phyloP scores from a whole-genome alignment of 2,329 filamentous ascomycete species.

The Pseudogymnoascus sp. region DNA sequence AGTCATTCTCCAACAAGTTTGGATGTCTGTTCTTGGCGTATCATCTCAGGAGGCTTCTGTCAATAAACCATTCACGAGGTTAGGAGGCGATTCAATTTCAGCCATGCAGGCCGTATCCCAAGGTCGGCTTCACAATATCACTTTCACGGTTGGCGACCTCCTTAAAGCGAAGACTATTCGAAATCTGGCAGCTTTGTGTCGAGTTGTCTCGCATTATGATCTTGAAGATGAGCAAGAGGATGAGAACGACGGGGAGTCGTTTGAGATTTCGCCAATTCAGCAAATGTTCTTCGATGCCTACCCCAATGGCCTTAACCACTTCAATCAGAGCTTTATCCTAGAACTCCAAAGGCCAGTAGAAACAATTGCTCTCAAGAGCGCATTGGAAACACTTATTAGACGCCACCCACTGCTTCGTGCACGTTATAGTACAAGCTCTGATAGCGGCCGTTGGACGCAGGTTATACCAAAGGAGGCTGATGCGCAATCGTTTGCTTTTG shows the following conservation, averaged over 20 bases:
- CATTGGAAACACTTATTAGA: constrained; percentile 28
- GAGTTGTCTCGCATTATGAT: background rate
- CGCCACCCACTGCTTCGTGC: constrained; percentile 35
- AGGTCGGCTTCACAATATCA: constrained; percentile 13
- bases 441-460: constrained; percentile 29
- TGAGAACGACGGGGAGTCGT: constrained; percentile 11
- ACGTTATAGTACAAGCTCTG: constrained; percentile 28
- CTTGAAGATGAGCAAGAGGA: background rate
- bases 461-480: constrained; percentile 20
- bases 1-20: background rate
- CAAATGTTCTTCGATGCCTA: constrained; percentile 20
- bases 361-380: constrained; percentile 14
- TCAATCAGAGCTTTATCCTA: constrained; percentile 25
- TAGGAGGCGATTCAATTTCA: constrained; percentile 19
- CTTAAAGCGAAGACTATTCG: constrained; percentile 17
- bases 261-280: constrained; percentile 25
- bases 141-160: constrained; percentile 18
- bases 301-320: constrained; percentile 17
- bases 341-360: constrained; percentile 4
- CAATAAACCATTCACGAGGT: constrained; percentile 12
- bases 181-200: background rate
- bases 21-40: background rate
- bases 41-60: background rate
- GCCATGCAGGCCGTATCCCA: constrained; percentile 19
- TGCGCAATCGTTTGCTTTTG: constrained; percentile 31